Conservation (phyloP, 768 basidiomycete genomes). For the Termitomyces sp. region DNA sequence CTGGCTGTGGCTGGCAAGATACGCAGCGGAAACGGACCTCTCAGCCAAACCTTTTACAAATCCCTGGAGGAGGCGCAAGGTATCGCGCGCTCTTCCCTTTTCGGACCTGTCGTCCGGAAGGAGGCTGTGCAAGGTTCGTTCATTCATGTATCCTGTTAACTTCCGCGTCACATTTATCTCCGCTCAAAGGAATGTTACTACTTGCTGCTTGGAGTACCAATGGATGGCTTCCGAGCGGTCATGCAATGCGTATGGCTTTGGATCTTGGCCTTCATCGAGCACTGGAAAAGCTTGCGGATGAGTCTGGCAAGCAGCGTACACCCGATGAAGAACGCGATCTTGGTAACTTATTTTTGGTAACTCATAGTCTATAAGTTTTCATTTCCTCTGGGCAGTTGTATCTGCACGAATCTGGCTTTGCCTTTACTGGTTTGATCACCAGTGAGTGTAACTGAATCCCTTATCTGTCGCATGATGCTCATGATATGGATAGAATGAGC, state of each 20-base stretch:
- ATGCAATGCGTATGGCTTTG: conserved; percentile 94
- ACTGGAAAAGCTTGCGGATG: conserved; percentile 85
- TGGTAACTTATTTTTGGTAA: conserved; percentile 41
- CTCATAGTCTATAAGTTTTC: background rate
- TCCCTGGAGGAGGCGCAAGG: conserved; percentile 94
- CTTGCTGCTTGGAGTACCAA: conserved; percentile 93
- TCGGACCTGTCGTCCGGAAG: conserved; percentile 90
- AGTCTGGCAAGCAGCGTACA: conserved; percentile 57
- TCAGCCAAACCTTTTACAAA: conserved; percentile 83
- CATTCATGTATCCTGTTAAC: conserved; percentile 12
- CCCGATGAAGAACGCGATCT: conserved; percentile 87
- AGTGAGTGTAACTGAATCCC: conserved; percentile 46
- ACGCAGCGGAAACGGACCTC: conserved; percentile 83
- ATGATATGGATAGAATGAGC: conserved; percentile 60
- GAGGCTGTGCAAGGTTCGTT: conserved; percentile 86
- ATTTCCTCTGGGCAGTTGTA: conserved; percentile 50
- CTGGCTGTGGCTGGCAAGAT: conserved; percentile 92
- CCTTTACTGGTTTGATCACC: conserved; percentile 95
- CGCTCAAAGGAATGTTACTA: conserved; percentile 73
- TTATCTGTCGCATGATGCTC: conserved; percentile 3
- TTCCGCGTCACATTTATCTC: conserved; percentile 14
- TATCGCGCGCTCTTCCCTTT: conserved; percentile 89
- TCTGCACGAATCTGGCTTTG: conserved; percentile 94
- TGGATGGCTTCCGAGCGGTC: conserved; percentile 93
- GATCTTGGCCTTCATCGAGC: conserved; percentile 93